phyloP scores from a whole-genome alignment of 2,329 filamentous ascomycete genomes.

The Microcera coccophila region DNA sequence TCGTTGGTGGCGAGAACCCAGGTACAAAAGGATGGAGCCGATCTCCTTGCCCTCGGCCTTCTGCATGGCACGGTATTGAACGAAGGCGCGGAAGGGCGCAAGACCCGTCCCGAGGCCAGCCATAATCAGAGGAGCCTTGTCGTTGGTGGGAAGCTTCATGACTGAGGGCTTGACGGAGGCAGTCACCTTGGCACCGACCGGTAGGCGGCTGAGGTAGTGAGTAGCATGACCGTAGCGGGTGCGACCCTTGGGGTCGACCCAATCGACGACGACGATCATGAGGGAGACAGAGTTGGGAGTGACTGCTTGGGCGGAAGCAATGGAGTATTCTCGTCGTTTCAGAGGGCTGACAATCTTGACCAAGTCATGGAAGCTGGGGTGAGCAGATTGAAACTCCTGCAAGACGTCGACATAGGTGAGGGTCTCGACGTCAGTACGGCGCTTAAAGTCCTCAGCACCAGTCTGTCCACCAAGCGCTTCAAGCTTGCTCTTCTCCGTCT shows the following conservation, averaged over 20 bases:
- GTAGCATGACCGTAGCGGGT: conserved; percentile 91
- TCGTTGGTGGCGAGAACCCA: conserved; percentile 93
- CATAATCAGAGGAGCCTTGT: conserved; percentile 96
- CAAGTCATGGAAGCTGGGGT: conserved; percentile 83
- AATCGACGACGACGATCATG: conserved; percentile 96
- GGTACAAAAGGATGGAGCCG: conserved; percentile 88
- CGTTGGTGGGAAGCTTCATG: conserved; percentile 91
- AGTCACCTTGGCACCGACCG: conserved; percentile 73
- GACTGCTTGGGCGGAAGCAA: conserved; percentile 93
- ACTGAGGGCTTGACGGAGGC: conserved; percentile 96
- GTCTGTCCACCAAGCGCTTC: conserved; percentile 71
- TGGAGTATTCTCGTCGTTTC: conserved; percentile 98
- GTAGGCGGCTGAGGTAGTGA: conserved; percentile 76
- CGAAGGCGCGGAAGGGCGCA: conserved; percentile 97
- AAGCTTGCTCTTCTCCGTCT: conserved; percentile 77
- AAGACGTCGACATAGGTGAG: conserved; percentile 88
- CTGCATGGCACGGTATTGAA: conserved; percentile 96
- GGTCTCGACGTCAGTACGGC: conserved; percentile 83
- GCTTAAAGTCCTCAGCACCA: conserved; percentile 87
- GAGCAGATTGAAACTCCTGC: conserved; percentile 84
- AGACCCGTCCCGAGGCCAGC: conserved; percentile 96
- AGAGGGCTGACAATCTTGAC: conserved; percentile 81
- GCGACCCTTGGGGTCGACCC: conserved; percentile 84
- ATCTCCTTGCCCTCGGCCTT: conserved; percentile 97
- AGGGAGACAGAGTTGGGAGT: conserved; percentile 85